Conservation (phyloP, 208 protist species). For the Trypanosoma melophagium region DNA sequence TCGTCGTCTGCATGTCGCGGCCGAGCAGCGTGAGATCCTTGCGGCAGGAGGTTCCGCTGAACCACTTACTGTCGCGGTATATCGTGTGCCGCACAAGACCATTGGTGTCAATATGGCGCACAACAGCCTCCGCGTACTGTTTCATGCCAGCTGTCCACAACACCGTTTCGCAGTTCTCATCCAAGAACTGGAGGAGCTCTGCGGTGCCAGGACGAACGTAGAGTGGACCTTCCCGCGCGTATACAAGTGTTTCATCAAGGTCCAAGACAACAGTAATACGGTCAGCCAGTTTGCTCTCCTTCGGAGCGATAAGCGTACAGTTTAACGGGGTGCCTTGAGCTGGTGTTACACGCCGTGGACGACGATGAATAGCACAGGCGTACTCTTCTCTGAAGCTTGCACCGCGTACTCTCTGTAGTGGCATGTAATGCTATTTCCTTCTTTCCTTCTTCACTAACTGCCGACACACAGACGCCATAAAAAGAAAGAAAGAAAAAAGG, state of each 20-base stretch:
- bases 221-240: slow-evolving; percentile 80
- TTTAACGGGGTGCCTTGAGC: neutral
- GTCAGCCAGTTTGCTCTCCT: slow-evolving; percentile 35
- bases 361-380: neutral
- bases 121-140: slow-evolving; percentile 84
- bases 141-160: slow-evolving; percentile 87
- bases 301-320: slow-evolving; percentile 62
- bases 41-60: slow-evolving; percentile 48
- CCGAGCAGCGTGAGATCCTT: slow-evolving; percentile 87
- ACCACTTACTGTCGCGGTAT: slow-evolving; percentile 79
- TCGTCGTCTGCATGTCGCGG: slow-evolving; percentile 62
- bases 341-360: neutral
- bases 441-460: too few species aligned
- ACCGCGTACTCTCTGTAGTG: slow-evolving; percentile 19
- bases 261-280: slow-evolving; percentile 90
- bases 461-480: too few species aligned
- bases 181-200: slow-evolving; percentile 77
- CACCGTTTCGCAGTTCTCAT: slow-evolving; percentile 79
- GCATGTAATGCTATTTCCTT: slow-evolving; percentile 4
- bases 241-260: slow-evolving; percentile 91
- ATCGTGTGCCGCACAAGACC: slow-evolving; percentile 70
- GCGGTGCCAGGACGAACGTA: slow-evolving; percentile 87
- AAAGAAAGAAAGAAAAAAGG: too few species aligned
- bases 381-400: slow-evolving; percentile 31
- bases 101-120: slow-evolving; percentile 76